phyloP scores from a whole-genome alignment of 1,139 yeast species.

The Debaryomyces robertsiae region DNA sequence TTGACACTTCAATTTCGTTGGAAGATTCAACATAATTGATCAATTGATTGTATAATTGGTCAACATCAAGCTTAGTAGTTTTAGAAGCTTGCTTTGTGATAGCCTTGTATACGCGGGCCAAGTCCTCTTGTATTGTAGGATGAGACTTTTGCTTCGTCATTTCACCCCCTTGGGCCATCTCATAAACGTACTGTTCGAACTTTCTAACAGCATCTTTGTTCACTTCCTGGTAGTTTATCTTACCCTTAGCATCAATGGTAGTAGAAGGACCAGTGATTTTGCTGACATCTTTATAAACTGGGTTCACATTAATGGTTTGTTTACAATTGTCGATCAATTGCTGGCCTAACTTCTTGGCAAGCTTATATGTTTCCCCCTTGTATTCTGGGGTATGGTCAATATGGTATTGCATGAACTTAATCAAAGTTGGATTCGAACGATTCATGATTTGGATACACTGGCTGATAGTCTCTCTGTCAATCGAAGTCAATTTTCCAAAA shows the following conservation, averaged over 20 bases:
- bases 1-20: constrained; percentile 60
- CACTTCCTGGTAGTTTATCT: constrained; percentile 77
- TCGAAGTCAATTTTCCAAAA: constrained; percentile 85
- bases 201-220: constrained; percentile 91
- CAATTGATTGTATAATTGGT: constrained; percentile 76
- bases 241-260: constrained; percentile 84
- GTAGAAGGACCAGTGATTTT: constrained; percentile 97
- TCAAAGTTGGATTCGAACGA: constrained; percentile 90
- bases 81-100: constrained; percentile 70
- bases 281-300: constrained; percentile 93
- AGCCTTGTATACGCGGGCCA: constrained; percentile 81
- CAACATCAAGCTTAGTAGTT: constrained; percentile 73
- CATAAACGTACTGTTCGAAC: constrained; percentile 91
- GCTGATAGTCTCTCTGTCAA: constrained; percentile 93
- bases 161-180: constrained; percentile 95
- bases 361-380: constrained; percentile 85
- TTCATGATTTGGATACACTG: constrained; percentile 98
- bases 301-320: constrained; percentile 77
- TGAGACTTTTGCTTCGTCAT: constrained; percentile 62
- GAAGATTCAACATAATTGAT: constrained; percentile 71
- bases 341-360: constrained; percentile 87
- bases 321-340: constrained; percentile 95
- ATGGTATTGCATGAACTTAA: constrained; percentile 96
- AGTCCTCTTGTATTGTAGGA: constrained; percentile 82
- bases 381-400: constrained; percentile 88